Base-by-base conservation (phyloP, 83 land plant genomes). In the Picea abies region DNA sequence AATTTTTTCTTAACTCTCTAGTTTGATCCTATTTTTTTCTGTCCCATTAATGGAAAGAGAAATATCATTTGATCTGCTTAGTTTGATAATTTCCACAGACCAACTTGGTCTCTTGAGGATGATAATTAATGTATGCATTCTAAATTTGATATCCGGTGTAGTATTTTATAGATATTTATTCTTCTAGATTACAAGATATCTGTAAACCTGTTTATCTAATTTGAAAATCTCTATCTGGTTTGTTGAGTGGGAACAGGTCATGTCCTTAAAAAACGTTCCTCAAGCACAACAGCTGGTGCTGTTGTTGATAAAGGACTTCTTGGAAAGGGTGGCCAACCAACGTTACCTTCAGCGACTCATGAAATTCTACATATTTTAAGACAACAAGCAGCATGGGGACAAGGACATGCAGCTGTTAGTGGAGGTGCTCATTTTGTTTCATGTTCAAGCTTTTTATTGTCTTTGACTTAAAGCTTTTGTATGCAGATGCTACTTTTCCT, bases 381-480 rank as follows among this genome's bases (percentile, higher is more conserved):
- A 60, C 79, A 87, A 23, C 89, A 84, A 64, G 81, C 83, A 72
- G 76, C 86, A 52, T 80, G 83, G 86, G 85, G 63, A 1, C 83
- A 84, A 20, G 80, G 80, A 26, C 78, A 78, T 12, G 6, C 35
- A 37, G 68, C 63, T 63, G 70, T 60, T 69, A 41, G 58, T 67
- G 82, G 35, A 83, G 89, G 75, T 85, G 81, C 22, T 41, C 60
- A 4, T 81, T 60, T 35, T 62, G 25, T 32, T 35, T 29, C 61
- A 17, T 14, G 19, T 44, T 73, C n/a, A 73, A 44, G 3, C n/a
- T 39, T 7, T 44, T 12, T 49, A 10, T 44, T 73, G 17, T 1
- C 75, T 37, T 70, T 70, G 39, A 12, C n/a, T 5, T 41, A 37
- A 22, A 69, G 17, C 0, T 5, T 15, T 19, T 29, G 35, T 69